Conservation (phyloP, 768 basidiomycete species). For the Podaxis carcinomalis region DNA sequence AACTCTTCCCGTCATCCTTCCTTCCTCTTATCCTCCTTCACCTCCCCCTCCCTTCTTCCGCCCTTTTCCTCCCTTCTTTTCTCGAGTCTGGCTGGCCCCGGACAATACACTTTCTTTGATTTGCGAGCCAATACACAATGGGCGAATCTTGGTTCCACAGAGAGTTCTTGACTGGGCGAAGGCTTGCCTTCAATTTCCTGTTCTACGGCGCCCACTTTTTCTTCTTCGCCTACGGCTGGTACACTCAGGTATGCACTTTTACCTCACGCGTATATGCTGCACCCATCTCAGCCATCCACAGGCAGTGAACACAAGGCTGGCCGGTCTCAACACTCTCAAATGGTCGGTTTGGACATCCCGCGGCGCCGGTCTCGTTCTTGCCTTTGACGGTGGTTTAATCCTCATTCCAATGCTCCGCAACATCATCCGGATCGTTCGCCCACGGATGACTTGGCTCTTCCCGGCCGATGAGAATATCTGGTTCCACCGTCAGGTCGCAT, state of each 20-base stretch:
- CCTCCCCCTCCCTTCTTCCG: constrained; percentile 21
- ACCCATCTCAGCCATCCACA: constrained; percentile 23
- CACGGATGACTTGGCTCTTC: constrained; percentile 75
- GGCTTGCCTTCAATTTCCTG: constrained; percentile 68
- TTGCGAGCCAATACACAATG: constrained; percentile 33
- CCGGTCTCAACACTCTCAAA: constrained; percentile 71
- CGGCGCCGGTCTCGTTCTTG: constrained; percentile 88
- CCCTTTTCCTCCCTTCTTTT: constrained; percentile 15
- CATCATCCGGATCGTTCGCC: constrained; percentile 78
- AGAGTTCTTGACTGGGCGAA: constrained; percentile 60
- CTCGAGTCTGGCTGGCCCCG: constrained; percentile 50
- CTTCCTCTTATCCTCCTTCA: constrained; percentile 21
- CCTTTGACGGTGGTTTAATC: constrained; percentile 82
- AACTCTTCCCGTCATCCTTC: constrained; percentile 15
- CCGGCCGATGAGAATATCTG: constrained; percentile 94
- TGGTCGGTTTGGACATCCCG: constrained; percentile 90
- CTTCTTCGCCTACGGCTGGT: constrained; percentile 87
- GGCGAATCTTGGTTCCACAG: constrained; percentile 67
- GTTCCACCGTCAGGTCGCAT: constrained; percentile 94
- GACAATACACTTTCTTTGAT: constrained; percentile 19
- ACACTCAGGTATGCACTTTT: constrained; percentile 55
- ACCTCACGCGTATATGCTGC: background rate
- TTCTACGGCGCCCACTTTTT: constrained; percentile 77
- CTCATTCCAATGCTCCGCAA: constrained; percentile 89
- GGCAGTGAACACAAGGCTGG: constrained; percentile 58